Evolutionary conservation across 768 basidiomycete species (phyloP), one percentile per base, ranked within the genome.

Genomic region (Fomitopsis pulvina): DNA sequence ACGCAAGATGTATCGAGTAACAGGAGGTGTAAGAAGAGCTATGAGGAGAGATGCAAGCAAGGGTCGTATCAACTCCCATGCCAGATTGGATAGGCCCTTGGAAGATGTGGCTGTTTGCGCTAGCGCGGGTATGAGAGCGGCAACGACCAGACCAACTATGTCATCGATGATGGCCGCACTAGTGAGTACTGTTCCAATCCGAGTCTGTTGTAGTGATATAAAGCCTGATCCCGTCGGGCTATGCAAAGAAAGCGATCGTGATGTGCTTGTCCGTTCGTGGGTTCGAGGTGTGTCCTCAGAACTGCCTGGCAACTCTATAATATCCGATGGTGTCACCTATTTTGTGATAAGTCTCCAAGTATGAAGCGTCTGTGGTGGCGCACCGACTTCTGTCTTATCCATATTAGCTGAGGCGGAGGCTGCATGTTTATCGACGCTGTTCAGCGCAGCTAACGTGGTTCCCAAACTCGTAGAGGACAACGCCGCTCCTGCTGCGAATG

Each of bases 101-200:
- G 47, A 40, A 5, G 47, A 27, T 3, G 25, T 7, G 11, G 38
- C 14, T 11, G 7, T 28, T 42, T 53, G 41, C 24, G 70, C 66
- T 16, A 79, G 59, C 6, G 70, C 66, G 7, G 70, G 65, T 12
- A 84, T 70, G 39, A 84, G 72, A 21, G 74, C 74, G 0, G 78
- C 74, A 28, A 85, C 73, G 22, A 84, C 71, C 4, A 85, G 72
- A 0, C 80, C 81, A 14, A 79, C 67, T 8, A 84, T 71, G 60
- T 87, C 83, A 63, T 87, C 83, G 41, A 83, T 68, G 11, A 85
- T 66, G 0, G 85, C 85, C 1, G 82, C 82, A 43, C 74, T 75
- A 52, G 80, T 68, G 14, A 87, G 64, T 0, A 83, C 72, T 2
- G 76, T 74, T 0, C 83, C 82, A 0, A 80, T 71, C 41, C 72